Percentiles rank a stretch among this genome's conserved stretches.
phyloP scores from a whole-genome alignment of 2,329 filamentous ascomycete genomes.

The Cladosporium halotolerans region DNA sequence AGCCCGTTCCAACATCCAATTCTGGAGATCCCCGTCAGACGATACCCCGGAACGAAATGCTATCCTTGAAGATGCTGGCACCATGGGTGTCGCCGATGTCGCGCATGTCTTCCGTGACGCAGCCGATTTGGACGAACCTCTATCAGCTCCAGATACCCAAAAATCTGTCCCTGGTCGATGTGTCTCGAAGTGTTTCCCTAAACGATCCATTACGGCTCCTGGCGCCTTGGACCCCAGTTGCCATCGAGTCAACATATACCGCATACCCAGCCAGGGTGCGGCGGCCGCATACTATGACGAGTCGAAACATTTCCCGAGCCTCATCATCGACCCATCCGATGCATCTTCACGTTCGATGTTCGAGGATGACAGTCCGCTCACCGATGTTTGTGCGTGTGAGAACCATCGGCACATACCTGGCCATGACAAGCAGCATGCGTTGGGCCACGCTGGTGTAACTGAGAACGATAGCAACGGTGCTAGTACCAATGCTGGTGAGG shows the following conservation, averaged over 20 bases:
- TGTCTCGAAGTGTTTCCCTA: constrained; percentile 7
- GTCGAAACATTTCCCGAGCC: constrained; percentile 18
- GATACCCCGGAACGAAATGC: constrained; percentile 12
- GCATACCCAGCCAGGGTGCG: constrained; percentile 27
- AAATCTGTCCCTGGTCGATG: not conserved
- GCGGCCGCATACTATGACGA: constrained; percentile 29
- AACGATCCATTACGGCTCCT: constrained; percentile 26
- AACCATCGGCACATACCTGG: not conserved
- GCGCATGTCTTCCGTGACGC: not conserved
- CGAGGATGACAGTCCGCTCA: constrained; percentile 8
- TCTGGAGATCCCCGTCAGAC: constrained; percentile 23
- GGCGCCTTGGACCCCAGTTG: constrained; percentile 17
- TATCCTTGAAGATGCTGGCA: constrained; percentile 20
- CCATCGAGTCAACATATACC: constrained; percentile 26
- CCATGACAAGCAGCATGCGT: too few species aligned
- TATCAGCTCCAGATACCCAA: not conserved
- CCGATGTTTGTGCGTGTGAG: constrained; percentile 11
- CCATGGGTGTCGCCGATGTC: constrained; percentile 15
- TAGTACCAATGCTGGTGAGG: not conserved
- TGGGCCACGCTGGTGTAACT: too few species aligned
- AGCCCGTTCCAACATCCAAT: constrained; percentile 17
- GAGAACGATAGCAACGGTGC: not conserved
- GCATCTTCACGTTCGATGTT: constrained; percentile 4
- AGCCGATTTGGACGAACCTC: not conserved
- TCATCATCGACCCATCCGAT: constrained; percentile 11